phyloP scores from a whole-genome alignment of 2,329 filamentous ascomycete species.

The Lachnellula arida region DNA sequence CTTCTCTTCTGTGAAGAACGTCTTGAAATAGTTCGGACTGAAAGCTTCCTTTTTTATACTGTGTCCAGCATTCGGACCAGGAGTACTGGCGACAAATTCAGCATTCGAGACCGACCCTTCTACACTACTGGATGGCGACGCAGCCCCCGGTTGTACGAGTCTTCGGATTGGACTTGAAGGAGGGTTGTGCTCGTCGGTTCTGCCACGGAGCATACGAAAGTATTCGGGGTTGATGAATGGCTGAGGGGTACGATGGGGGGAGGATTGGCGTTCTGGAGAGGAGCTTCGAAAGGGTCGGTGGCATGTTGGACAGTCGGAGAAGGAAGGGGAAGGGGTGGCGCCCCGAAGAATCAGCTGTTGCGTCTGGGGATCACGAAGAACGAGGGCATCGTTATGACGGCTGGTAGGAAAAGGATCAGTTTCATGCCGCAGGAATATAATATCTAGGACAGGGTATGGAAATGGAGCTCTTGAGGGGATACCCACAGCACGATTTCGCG shows the following conservation, averaged over 20 bases:
- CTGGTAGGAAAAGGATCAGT: constrained; percentile 42
- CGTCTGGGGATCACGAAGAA: constrained; percentile 82
- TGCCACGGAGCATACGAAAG: constrained; percentile 79
- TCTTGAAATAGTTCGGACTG: constrained; percentile 86
- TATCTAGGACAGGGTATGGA: not conserved
- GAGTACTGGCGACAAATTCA: constrained; percentile 51
- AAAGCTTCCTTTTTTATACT: constrained; percentile 85
- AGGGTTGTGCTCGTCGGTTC: constrained; percentile 39
- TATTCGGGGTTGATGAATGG: constrained; percentile 86
- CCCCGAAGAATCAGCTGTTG: constrained; percentile 78
- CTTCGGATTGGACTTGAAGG: constrained; percentile 52
- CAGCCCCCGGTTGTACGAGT: constrained; percentile 30
- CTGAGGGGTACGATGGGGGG: constrained; percentile 40
- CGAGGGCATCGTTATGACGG: constrained; percentile 86
- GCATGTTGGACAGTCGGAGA: constrained; percentile 68
- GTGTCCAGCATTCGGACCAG: constrained; percentile 44
- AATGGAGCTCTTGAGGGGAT: constrained; percentile 5
- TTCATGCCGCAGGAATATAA: constrained; percentile 10
- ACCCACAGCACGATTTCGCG: constrained; percentile 77
- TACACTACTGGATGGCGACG: constrained; percentile 20
- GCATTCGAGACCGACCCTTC: constrained; percentile 25
- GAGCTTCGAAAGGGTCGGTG: constrained; percentile 38
- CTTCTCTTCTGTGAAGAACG: constrained; percentile 85
- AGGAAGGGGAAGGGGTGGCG: constrained; percentile 44
- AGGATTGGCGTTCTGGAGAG: constrained; percentile 43